Evolutionary conservation across 345 rosid species (phyloP).

Genomic region (Salix brachista): DNA sequence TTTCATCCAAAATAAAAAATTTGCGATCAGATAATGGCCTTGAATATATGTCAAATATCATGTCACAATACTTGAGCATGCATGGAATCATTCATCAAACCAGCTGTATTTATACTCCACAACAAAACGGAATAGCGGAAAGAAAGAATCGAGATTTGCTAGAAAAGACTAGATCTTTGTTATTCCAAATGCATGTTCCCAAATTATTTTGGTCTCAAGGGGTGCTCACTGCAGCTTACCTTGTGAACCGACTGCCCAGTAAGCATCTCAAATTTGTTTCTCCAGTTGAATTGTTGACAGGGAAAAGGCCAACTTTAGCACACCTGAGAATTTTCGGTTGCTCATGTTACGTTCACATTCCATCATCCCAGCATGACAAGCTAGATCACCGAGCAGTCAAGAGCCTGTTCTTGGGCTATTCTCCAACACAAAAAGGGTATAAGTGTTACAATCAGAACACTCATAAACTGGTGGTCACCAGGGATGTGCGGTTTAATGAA

Average conservation of each 20-base stretch:
- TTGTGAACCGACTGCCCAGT: background rate
- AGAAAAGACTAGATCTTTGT: background rate
- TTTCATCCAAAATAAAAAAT: background rate
- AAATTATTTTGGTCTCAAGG: background rate
- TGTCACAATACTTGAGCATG: background rate
- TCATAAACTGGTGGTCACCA: too few relatives aligned
- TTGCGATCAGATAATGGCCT: background rate
- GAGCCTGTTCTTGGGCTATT: too few relatives aligned
- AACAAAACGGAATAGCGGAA: background rate
- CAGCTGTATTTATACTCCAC: background rate
- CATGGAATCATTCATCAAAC: background rate
- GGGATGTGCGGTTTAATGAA: too few relatives aligned
- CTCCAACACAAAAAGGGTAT: too few relatives aligned
- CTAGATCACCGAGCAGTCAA: too few relatives aligned
- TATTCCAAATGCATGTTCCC: background rate
- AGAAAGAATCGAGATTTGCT: background rate
- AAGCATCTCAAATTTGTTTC: background rate
- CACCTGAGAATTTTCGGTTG: background rate
- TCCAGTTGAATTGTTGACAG: too few relatives aligned
- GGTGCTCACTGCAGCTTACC: background rate
- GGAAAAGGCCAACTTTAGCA: background rate
- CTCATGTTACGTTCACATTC: background rate
- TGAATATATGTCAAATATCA: background rate
- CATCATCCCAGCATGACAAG: too few relatives aligned
- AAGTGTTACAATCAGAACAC: too few relatives aligned